These are phyloP conservation scores for Schwanniomyces sp. DNA, from an alignment of 805 yeast genomes.

Conservation along the genomic window DNA sequence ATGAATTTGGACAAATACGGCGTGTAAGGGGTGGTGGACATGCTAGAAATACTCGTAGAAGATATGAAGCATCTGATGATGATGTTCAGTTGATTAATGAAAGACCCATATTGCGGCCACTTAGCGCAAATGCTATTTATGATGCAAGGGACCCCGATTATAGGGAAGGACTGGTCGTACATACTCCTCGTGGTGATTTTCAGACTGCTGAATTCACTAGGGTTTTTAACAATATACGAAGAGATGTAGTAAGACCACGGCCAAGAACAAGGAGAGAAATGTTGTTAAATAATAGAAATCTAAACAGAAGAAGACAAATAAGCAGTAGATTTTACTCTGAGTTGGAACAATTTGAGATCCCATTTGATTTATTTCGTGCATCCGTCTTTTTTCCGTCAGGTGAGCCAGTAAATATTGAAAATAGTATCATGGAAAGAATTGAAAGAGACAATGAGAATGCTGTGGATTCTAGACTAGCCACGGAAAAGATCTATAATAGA, in stretches of 20 bases:
- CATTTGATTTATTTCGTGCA: slow-evolving; percentile 7
- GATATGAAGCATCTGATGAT: slow-evolving; percentile 17
- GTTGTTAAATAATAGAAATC: not conserved
- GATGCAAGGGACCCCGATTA: not conserved
- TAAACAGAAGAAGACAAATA: slow-evolving; percentile 4
- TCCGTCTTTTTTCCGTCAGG: not conserved
- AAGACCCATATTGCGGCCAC: slow-evolving; percentile 11
- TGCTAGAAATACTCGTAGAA: slow-evolving; percentile 5
- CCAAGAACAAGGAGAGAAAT: not conserved
- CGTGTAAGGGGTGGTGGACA: not conserved
- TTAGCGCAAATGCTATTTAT: not conserved
- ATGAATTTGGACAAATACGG: slow-evolving; percentile 5
- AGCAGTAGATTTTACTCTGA: not conserved
- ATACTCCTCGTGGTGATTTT: slow-evolving; percentile 5
- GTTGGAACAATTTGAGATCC: slow-evolving; percentile 6
- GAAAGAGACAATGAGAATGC: slow-evolving; percentile 40
- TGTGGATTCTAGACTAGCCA: slow-evolving; percentile 29
- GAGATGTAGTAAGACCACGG: slow-evolving; percentile 2
- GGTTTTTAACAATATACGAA: slow-evolving; percentile 1
- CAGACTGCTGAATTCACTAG: not conserved
- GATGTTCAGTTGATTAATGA: slow-evolving; percentile 24
- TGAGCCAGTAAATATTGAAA: slow-evolving; percentile 15
- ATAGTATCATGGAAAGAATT: slow-evolving; percentile 37
- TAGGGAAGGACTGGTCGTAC: slow-evolving; percentile 3
- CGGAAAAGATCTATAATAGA: slow-evolving; percentile 30